Percentiles rank a stretch among this genome's conserved stretches.
phyloP scores from a whole-genome alignment of 306 rosid species.

The Vigna hirtella region DNA sequence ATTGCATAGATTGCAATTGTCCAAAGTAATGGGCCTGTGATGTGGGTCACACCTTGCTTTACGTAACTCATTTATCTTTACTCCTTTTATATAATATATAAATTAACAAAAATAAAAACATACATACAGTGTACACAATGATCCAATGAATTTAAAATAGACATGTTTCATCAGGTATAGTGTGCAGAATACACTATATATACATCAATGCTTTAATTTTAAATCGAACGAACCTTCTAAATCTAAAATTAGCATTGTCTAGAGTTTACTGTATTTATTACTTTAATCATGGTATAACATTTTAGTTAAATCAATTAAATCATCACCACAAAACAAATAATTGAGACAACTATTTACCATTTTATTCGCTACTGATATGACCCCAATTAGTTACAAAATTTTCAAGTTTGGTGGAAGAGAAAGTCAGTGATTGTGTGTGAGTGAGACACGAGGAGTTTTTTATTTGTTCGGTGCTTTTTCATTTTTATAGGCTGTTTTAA shows the following conservation, averaged over 20 bases:
- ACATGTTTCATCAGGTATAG: constrained; percentile 7
- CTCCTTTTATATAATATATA: neutral
- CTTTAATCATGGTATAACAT: neutral
- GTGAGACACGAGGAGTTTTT: constrained; percentile 15
- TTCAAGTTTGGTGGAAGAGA: constrained; percentile 37
- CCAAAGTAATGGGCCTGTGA: constrained; percentile 82
- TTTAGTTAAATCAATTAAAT: neutral
- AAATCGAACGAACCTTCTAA: neutral
- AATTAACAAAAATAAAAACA: neutral
- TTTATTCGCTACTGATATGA: neutral
- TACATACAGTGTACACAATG: neutral
- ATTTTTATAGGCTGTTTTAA: constrained; percentile 36
- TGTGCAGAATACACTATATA: neutral
- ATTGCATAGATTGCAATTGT: constrained; percentile 84
- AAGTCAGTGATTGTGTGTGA: neutral
- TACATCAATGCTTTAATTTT: neutral
- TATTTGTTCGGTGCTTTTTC: constrained; percentile 37
- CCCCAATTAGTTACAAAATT: constrained; percentile 41
- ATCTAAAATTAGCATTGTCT: neutral
- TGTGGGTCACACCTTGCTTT: constrained; percentile 82
- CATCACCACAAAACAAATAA: neutral
- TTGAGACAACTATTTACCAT: neutral
- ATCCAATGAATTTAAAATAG: constrained; percentile 4
- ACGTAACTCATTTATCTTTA: constrained; percentile 16
- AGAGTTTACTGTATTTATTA: neutral